Evolutionary conservation across 768 basidiomycete species (phyloP).

Genomic region (Lactarius trivialis): DNA sequence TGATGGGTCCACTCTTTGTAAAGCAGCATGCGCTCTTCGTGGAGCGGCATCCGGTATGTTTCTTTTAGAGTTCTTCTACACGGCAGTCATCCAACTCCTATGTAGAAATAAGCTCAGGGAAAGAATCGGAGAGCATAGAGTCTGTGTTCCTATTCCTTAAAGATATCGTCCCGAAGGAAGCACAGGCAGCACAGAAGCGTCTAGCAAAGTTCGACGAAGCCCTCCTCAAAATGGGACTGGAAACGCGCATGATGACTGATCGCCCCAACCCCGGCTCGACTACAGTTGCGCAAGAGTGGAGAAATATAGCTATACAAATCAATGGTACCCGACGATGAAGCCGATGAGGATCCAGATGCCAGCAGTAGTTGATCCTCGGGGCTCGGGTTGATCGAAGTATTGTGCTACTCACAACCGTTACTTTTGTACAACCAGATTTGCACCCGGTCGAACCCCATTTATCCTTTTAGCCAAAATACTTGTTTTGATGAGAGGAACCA

Average conservation of each 20-base stretch:
- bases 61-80: not conserved
- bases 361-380: too few relatives aligned
- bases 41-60: slow-evolving; percentile 1
- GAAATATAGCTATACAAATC: slow-evolving; percentile 6
- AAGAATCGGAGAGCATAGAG: slow-evolving; percentile 5
- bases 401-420: too few relatives aligned
- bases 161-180: slow-evolving; percentile 9
- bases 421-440: too few relatives aligned
- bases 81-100: not conserved
- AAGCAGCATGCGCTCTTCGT: slow-evolving; percentile 1
- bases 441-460: too few relatives aligned
- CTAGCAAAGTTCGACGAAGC: slow-evolving; percentile 11
- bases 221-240: slow-evolving; percentile 10
- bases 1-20: slow-evolving; percentile 1
- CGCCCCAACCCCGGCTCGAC: not conserved
- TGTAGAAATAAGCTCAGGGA: not conserved
- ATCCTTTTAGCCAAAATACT: too few relatives aligned
- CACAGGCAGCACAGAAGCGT: slow-evolving; percentile 3
- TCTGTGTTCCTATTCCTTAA: slow-evolving; percentile 10
- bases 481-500: too few relatives aligned
- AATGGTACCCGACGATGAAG: slow-evolving; percentile 10
- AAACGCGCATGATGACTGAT: slow-evolving; percentile 9
- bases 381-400: slow-evolving; percentile 1
- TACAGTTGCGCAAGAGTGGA: slow-evolving; percentile 9
- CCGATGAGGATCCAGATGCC: too few relatives aligned